Evolutionary conservation across 257 asterid species (phyloP).

Genomic region (Thymus mandschuricus): DNA sequence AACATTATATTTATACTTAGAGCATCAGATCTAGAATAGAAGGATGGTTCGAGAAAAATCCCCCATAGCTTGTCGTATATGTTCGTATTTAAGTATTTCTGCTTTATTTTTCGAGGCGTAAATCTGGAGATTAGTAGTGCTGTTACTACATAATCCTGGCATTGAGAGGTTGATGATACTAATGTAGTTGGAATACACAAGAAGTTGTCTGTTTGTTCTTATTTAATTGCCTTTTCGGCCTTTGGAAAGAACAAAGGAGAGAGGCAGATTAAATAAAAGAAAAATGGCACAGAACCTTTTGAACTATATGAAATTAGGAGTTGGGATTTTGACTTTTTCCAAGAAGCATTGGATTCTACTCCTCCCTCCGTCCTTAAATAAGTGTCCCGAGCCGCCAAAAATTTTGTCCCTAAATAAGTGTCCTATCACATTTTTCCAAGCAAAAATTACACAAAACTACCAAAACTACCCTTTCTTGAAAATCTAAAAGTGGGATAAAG

Average conservation of each 20-base stretch:
- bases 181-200: not conserved
- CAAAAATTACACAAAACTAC: no score
- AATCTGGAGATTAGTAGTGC: constrained; percentile 16
- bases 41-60: constrained; percentile 5
- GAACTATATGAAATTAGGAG: constrained; percentile 8
- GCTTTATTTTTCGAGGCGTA: not conserved
- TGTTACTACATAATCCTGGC: constrained; percentile 5
- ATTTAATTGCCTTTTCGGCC: constrained; percentile 16
- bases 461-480: no score
- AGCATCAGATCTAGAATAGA: not conserved
- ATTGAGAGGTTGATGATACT: not conserved
- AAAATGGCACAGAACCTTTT: constrained; percentile 2
- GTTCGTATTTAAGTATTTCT: not conserved
- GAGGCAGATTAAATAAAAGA: not conserved
- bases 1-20: not conserved
- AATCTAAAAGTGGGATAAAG: no score
- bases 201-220: constrained; percentile 29
- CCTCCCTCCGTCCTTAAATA: no score
- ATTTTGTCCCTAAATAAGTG: no score
- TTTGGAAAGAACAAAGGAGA: not conserved
- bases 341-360: constrained; percentile 42
- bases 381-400: no score
- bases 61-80: not conserved
- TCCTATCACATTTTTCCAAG: no score
- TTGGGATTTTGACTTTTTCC: constrained; percentile 23